Evolutionary conservation across 2,329 filamentous ascomycete genomes (phyloP).

Genomic region (Fusarium stilboides): DNA sequence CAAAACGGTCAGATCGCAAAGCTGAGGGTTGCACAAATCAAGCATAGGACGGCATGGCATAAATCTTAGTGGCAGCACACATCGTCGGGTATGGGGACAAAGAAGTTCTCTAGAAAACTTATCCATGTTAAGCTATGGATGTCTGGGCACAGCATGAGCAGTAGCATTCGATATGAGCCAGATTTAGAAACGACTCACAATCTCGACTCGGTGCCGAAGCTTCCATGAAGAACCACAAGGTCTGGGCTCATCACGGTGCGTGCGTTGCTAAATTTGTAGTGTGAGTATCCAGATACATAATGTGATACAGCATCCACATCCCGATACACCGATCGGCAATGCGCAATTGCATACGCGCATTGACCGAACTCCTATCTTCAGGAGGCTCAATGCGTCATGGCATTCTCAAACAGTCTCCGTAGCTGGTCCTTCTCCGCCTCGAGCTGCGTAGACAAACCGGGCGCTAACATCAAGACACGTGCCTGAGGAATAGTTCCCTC

Average conservation of each 20-base stretch:
- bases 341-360: constrained; percentile 37
- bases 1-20: constrained; percentile 26
- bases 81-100: not conserved
- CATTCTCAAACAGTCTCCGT: constrained; percentile 75
- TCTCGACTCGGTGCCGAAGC: constrained; percentile 11
- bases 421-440: constrained; percentile 81
- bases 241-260: constrained; percentile 5
- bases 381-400: constrained; percentile 58
- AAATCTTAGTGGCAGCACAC: not conserved
- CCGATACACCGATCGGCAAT: constrained; percentile 27
- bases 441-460: constrained; percentile 80
- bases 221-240: constrained; percentile 22
- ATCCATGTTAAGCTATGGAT: too few relatives aligned
- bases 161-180: constrained; percentile 2
- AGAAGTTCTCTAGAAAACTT: not conserved
- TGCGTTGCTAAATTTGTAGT: constrained; percentile 25
- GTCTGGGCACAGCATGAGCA: not conserved
- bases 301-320: constrained; percentile 14
- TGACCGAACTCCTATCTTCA: constrained; percentile 18
- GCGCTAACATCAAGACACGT: constrained; percentile 91
- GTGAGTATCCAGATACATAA: constrained; percentile 22
- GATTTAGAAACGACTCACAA: constrained; percentile 9
- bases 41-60: constrained; percentile 6
- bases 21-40: constrained; percentile 21
- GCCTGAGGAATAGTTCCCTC: constrained; percentile 96